Conservation (phyloP, 2,329 filamentous ascomycete genomes). For the Tolypocladium tropicale region DNA sequence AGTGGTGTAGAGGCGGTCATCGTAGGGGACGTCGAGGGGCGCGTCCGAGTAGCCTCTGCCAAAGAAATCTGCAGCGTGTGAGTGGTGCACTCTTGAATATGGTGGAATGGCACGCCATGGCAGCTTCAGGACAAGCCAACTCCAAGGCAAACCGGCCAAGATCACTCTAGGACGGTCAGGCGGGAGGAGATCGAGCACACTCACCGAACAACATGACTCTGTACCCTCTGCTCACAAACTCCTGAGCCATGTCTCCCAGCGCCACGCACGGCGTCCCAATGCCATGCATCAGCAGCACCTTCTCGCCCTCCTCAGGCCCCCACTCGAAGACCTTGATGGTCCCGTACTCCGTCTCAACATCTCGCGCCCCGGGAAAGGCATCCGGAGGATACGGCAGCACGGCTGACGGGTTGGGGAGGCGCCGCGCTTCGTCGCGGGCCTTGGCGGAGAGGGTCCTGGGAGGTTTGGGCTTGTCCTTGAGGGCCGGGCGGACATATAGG, state of each 20-base stretch:
- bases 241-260: constrained; percentile 54
- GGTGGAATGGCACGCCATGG: background rate
- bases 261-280: constrained; percentile 70
- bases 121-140: no score
- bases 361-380: constrained; percentile 56
- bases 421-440: constrained; percentile 1
- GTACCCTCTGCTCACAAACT: constrained; percentile 54
- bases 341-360: constrained; percentile 62
- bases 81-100: background rate
- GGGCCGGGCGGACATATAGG: constrained; percentile 16
- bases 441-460: background rate
- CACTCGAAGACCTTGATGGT: constrained; percentile 69
- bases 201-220: constrained; percentile 70
- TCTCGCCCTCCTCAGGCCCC: constrained; percentile 61
- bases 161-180: background rate
- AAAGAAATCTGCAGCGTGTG: constrained; percentile 47
- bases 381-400: constrained; percentile 56
- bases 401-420: background rate
- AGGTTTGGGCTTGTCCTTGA: constrained; percentile 7
- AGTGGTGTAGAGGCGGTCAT: constrained; percentile 52
- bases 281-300: constrained; percentile 68
- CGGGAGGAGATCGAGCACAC: constrained; percentile 13
- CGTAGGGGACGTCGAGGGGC: constrained; percentile 48
- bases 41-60: constrained; percentile 70
- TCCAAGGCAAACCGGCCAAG: no score